Evolutionary conservation across 2,329 filamentous ascomycete genomes (phyloP).

Genomic region (Sclerotinia spermophila): DNA sequence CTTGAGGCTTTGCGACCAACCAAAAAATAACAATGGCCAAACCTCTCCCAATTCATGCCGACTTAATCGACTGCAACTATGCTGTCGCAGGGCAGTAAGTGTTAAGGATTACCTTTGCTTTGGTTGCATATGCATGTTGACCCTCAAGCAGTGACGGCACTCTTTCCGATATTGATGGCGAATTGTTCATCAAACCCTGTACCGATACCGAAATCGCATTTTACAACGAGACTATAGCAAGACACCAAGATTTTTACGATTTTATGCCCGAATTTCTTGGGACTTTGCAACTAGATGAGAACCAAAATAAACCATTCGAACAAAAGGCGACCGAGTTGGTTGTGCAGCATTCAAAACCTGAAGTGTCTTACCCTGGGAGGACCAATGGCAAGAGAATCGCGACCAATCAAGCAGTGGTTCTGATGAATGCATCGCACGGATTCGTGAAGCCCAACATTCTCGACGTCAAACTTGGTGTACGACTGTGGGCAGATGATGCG

Average conservation of each 20-base stretch:
- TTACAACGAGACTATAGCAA: conserved; percentile 65
- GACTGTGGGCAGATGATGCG: conserved; percentile 78
- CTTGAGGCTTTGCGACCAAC: conserved; percentile 25
- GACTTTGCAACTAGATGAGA: conserved; percentile 65
- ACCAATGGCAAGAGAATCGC: conserved; percentile 49
- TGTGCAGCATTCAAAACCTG: conserved; percentile 31
- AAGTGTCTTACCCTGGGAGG: conserved; percentile 28
- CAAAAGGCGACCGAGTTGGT: conserved; percentile 44
- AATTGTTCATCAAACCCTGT: conserved; percentile 92
- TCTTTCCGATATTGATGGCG: conserved; percentile 76
- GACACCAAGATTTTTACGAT: conserved; percentile 69
- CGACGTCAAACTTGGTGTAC: conserved; percentile 84
- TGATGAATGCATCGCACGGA: conserved; percentile 78
- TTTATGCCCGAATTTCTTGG: conserved; percentile 87
- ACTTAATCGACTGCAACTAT: conserved; percentile 66
- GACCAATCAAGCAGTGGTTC: conserved; percentile 75
- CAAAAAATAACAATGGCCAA: conserved; percentile 37
- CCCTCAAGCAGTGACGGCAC: conserved; percentile 70
- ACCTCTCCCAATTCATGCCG: conserved; percentile 44
- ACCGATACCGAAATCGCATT: conserved; percentile 82
- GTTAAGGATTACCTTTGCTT: conserved; percentile 5
- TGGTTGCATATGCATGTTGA: conserved; percentile 20
- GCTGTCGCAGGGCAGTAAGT: conserved; percentile 84
- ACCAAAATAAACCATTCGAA: conserved; percentile 47
- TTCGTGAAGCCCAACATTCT: conserved; percentile 85